Conservation (phyloP, 2,329 filamentous ascomycete species). For the Hortaea sp. region DNA sequence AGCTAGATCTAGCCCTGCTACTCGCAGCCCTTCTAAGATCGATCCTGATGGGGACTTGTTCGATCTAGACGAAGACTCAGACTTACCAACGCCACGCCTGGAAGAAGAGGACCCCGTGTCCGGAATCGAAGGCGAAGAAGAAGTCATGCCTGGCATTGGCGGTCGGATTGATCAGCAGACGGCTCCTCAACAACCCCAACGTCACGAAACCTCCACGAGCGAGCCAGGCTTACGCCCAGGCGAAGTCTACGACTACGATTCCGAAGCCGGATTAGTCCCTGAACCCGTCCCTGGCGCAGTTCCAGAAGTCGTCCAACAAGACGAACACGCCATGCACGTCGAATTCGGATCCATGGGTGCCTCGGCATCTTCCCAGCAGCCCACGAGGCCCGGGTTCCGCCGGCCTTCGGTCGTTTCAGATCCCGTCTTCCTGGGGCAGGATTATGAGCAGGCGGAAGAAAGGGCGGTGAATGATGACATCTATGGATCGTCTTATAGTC, state of each 20-base stretch:
- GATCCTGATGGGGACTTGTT: constrained; percentile 22
- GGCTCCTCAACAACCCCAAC: not conserved
- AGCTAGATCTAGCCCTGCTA: not conserved
- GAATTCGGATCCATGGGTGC: constrained; percentile 15
- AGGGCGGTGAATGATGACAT: constrained; percentile 7
- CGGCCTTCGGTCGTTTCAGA: constrained; percentile 22
- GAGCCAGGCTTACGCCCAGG: not conserved
- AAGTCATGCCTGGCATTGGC: constrained; percentile 2
- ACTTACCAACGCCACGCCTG: not conserved
- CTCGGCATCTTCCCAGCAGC: constrained; percentile 17
- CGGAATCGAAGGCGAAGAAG: constrained; percentile 9
- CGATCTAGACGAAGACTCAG: constrained; percentile 16
- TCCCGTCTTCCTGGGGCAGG: constrained; percentile 17
- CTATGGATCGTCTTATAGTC: constrained; percentile 6
- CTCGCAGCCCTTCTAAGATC: not conserved
- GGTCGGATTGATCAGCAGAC: not conserved
- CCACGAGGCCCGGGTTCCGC: constrained; percentile 25
- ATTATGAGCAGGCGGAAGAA: constrained; percentile 12
- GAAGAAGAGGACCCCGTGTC: constrained; percentile 1
- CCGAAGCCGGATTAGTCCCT: constrained; percentile 10
- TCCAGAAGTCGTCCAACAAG: constrained; percentile 1
- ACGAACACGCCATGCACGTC: constrained; percentile 13
- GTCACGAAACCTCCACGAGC: not conserved
- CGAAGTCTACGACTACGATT: constrained; percentile 8
- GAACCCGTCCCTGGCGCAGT: not conserved